Percentiles rank a stretch among this genome's conserved stretches.
Evolutionary conservation across 176 grass and related monocot species (phyloP).

Genomic region (Stipa capillata): DNA sequence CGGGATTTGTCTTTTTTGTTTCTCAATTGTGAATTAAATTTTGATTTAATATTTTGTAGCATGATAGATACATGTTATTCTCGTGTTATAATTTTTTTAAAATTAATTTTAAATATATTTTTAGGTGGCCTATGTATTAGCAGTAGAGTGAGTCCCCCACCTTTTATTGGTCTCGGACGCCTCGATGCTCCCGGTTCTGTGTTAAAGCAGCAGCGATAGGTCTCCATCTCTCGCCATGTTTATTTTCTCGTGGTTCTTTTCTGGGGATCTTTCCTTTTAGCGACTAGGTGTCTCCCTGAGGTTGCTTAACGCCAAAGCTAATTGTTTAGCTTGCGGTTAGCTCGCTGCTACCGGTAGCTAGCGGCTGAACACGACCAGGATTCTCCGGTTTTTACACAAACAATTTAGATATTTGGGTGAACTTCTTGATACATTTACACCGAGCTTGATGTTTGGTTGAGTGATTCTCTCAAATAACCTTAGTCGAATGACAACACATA

Average conservation of each 20-base stretch:
- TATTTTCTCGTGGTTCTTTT: not conserved
- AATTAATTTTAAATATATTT: no score
- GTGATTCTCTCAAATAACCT: not conserved
- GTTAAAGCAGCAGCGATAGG: not conserved
- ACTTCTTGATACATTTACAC: not conserved
- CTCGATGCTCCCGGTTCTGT: not conserved
- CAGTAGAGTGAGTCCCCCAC: no score
- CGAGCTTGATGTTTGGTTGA: not conserved
- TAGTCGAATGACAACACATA: not conserved
- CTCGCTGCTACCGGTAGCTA: not conserved
- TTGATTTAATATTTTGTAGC: no score
- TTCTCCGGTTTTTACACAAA: not conserved
- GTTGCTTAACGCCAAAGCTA: constrained; percentile 40
- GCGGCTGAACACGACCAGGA: not conserved
- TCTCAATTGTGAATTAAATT: no score
- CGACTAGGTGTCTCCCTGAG: not conserved
- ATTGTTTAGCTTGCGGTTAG: constrained; percentile 14
- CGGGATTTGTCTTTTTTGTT: no score
- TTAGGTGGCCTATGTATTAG: no score
- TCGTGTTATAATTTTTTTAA: no score
- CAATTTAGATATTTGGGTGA: not conserved
- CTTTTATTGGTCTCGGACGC: constrained; percentile 17
- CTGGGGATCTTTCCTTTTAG: not conserved
- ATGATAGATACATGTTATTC: no score
- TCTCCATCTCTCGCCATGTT: constrained; percentile 3